Evolutionary conservation across 495 filamentous ascomycete genomes (phyloP), one percentile per base, ranked within the genome.

Genomic region (Amphirosellinia nigrospora): DNA sequence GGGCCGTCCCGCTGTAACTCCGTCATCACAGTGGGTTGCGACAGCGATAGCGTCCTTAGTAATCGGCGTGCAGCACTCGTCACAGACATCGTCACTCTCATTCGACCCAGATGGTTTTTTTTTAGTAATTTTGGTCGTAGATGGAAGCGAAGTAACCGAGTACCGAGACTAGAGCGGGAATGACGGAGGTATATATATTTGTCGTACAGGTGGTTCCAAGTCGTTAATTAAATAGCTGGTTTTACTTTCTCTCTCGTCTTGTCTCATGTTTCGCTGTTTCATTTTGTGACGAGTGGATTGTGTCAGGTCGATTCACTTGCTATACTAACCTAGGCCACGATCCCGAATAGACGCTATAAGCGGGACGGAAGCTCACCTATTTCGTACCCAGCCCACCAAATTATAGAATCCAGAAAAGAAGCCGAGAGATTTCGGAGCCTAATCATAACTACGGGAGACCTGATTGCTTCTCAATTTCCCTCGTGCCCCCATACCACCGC

Each of bases 31-130:
- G 41, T 34, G 30, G 52, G 55, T n/a, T 36, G 34, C 36, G 50
- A 58, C n/a, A 45, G 34, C 52, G 43, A 64, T 36, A 74, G 58
- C 45, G 66, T 66, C 64, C 76, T 80, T 77, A 80, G 72, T 80
- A 78, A 80, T 78, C 79, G 70, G 19, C 72, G 46, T 56, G 75
- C 68, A 64, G 69, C 46, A 58, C 53, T 41, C 23, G 43, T 30
- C 32, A 75, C 64, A 46, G 71, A 72, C 74, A 73, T 76, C 71
- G 66, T 74, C 62, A 26, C 53, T 58, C 53, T 58, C 53, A 58
- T 53, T 53, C 48, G 48, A 11, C 15, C 53, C 30, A 34, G 8
- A 19, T 58, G 34, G 34, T 7, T 7, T 36, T 36, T 8, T 58
- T 36, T 58, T 58, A 32, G 53, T 19, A 34, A 26, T 53, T 15